Conservation (phyloP, 73 alveolate genomes). For the Tetrahymena borealis region DNA sequence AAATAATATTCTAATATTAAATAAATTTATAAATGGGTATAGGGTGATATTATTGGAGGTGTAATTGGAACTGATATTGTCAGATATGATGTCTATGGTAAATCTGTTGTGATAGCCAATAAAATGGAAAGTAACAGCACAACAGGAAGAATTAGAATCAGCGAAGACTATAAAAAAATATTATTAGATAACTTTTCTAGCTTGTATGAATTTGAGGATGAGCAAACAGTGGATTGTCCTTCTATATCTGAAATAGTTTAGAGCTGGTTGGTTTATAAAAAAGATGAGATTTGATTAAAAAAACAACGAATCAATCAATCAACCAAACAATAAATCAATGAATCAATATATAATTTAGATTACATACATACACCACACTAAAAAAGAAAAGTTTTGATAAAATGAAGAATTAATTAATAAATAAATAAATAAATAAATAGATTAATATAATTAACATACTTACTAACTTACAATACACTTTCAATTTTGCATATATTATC, state of each 20-base stretch:
- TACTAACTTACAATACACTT: too few species aligned
- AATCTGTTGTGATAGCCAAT: constrained; percentile 33
- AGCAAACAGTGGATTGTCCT: background rate
- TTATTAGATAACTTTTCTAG: background rate
- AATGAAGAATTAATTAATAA: too few species aligned
- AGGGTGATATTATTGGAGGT: constrained; percentile 34
- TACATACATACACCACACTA: too few species aligned
- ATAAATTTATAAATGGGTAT: background rate
- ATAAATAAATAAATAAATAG: too few species aligned
- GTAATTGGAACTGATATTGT: constrained; percentile 42
- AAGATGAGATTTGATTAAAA: background rate
- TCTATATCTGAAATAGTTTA: background rate
- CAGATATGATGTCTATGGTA: constrained; percentile 36
- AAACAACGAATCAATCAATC: too few species aligned
- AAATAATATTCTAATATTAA: background rate
- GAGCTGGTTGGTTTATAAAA: background rate
- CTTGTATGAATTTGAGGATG: background rate
- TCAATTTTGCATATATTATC: too few species aligned
- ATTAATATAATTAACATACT: too few species aligned
- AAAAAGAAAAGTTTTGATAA: too few species aligned
- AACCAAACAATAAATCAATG: too few species aligned
- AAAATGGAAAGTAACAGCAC: constrained; percentile 39
- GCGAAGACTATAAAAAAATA: constrained; percentile 1
- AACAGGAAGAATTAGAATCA: constrained; percentile 11
- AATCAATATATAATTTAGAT: too few species aligned